Evolutionary conservation across 176 grass and related monocot species (phyloP).

Genomic region (Leersia perrieri): DNA sequence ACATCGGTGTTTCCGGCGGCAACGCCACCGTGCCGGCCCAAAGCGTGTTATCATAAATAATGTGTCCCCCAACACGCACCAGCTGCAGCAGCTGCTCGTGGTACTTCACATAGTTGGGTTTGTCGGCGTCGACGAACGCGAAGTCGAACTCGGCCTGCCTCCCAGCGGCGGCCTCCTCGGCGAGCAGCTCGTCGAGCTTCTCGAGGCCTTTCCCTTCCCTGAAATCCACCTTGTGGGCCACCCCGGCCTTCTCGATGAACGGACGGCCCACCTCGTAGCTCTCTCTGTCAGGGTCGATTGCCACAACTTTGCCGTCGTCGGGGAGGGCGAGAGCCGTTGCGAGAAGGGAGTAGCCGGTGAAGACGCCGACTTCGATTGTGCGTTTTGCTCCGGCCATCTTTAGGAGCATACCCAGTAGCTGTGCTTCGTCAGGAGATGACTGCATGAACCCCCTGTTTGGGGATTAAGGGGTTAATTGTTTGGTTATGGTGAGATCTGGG

Average conservation of each 20-base stretch:
- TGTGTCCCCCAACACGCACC: conserved; percentile 52
- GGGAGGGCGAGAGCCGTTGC: conserved; percentile 70
- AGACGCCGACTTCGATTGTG: conserved; percentile 69
- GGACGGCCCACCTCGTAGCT: conserved; percentile 56
- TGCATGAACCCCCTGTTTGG: conserved; percentile 48
- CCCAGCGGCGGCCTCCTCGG: conserved; percentile 20
- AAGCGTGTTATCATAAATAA: conserved; percentile 74
- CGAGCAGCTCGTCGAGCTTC: conserved; percentile 43
- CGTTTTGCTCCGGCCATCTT: conserved; percentile 68
- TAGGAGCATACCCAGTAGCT: conserved; percentile 71
- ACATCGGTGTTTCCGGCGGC: conserved; percentile 29
- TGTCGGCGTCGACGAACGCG: conserved; percentile 70
- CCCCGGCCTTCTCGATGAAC: conserved; percentile 45
- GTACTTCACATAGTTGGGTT: conserved; percentile 56
- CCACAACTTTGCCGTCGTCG: conserved; percentile 63
- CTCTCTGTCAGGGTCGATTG: conserved; percentile 39
- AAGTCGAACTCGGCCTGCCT: conserved; percentile 49
- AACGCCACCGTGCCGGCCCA: conserved; percentile 55
- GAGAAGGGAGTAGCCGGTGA: conserved; percentile 80
- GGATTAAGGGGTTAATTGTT: too few species aligned
- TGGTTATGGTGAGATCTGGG: too few species aligned
- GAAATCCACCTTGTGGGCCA: conserved; percentile 70
- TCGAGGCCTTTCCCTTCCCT: conserved; percentile 36
- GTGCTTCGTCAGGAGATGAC: conserved; percentile 55
- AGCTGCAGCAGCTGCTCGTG: conserved; percentile 48